phyloP scores from a whole-genome alignment of 331 rosid genomes.

The Quercus tomentella region DNA sequence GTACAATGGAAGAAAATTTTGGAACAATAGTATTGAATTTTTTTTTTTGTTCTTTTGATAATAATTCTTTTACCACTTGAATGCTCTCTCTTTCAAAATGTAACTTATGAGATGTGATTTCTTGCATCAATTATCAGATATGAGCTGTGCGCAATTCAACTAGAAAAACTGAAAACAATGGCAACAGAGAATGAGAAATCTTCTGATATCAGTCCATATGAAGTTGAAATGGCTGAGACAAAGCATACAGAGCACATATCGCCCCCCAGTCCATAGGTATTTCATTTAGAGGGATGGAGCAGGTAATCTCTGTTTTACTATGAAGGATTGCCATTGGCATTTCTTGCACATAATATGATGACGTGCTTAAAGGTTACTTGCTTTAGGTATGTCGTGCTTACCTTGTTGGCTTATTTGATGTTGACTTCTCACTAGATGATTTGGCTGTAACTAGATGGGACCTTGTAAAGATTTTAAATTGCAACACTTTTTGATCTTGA shows the following conservation, averaged over 20 bases:
- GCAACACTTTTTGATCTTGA: not conserved
- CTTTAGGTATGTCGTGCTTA: not conserved
- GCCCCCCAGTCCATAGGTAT: constrained; percentile 23
- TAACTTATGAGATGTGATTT: not conserved
- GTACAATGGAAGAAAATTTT: not conserved
- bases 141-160: constrained; percentile 38
- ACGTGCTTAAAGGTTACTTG: not conserved
- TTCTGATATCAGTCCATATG: constrained; percentile 23
- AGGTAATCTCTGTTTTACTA: not conserved
- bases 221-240: constrained; percentile 53
- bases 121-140: constrained; percentile 29
- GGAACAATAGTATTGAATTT: not conserved
- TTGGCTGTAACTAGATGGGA: not conserved
- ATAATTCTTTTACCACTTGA: not conserved
- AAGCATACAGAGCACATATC: constrained; percentile 16
- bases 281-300: not conserved
- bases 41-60: not conserved
- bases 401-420: not conserved
- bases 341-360: not conserved
- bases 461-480: not conserved
- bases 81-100: not conserved
- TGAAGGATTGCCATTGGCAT: not conserved
- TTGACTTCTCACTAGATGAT: not conserved
- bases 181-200: constrained; percentile 27
- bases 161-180: constrained; percentile 31